A percentile compares a stretch with the other conserved stretches of the same genome.
Evolutionary conservation across 306 rosid species (phyloP).

Genomic region (Cercis canadensis): DNA sequence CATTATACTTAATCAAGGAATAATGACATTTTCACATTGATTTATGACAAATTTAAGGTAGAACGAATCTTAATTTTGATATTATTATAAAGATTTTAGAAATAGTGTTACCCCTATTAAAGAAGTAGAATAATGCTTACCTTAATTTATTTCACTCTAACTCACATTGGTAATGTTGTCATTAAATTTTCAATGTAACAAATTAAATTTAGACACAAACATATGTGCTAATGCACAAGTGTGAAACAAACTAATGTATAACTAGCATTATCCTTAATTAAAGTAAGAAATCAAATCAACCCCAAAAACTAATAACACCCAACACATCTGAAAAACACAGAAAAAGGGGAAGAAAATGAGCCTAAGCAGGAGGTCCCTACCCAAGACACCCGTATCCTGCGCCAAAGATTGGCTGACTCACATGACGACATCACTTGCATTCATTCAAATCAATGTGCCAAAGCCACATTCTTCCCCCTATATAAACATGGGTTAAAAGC

Average conservation of each 20-base stretch:
- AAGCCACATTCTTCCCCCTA: slow-evolving; percentile 29
- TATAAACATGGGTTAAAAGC: slow-evolving; percentile 23
- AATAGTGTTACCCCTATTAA: no score
- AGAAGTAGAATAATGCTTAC: no score
- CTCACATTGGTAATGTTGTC: no score
- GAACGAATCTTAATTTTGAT: no score
- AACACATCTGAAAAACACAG: slow-evolving; percentile 23
- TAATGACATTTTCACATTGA: not conserved
- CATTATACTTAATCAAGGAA: slow-evolving; percentile 6
- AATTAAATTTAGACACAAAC: no score
- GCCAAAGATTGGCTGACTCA: slow-evolving; percentile 83
- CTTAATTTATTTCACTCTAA: no score
- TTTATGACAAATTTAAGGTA: no score
- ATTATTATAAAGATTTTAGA: no score
- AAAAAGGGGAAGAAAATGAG: slow-evolving; percentile 35
- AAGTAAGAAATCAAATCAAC: slow-evolving; percentile 16
- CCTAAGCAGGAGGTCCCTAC: slow-evolving; percentile 48
- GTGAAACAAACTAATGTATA: no score
- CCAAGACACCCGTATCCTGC: slow-evolving; percentile 75
- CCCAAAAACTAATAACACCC: not conserved
- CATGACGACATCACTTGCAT: slow-evolving; percentile 53
- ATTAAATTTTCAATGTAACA: no score
- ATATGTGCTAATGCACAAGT: no score
- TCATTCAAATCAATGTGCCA: slow-evolving; percentile 41
- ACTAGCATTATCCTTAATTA: not conserved